Conservation (phyloP, 2,329 filamentous ascomycete species). For the Aspergillus pseudonomiae region DNA sequence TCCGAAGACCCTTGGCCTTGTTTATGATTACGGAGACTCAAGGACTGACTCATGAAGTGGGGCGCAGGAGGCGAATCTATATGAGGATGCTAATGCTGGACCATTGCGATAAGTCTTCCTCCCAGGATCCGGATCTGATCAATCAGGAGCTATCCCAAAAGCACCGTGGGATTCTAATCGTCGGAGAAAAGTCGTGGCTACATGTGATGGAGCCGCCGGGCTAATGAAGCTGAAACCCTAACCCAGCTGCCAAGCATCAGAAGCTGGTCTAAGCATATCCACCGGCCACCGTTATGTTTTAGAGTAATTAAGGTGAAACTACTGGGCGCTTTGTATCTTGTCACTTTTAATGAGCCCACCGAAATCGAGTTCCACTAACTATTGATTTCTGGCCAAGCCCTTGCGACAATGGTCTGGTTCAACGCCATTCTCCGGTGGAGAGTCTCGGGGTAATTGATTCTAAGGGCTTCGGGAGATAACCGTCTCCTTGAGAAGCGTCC, state of each 20-base stretch:
- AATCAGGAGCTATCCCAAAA: neutral
- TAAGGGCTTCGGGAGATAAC: conserved; percentile 1
- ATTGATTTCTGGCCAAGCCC: neutral
- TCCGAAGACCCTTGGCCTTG: conserved; percentile 1
- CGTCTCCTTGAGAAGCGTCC: conserved; percentile 4
- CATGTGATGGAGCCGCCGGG: neutral
- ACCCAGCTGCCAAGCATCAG: conserved; percentile 19
- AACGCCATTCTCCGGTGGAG: conserved; percentile 15
- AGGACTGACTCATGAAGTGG: neutral
- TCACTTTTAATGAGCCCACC: neutral
- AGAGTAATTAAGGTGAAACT: conserved; percentile 27
- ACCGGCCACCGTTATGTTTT: conserved; percentile 18
- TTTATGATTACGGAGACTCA: conserved; percentile 3
- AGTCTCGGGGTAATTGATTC: conserved; percentile 7
- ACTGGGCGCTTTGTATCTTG: conserved; percentile 17
- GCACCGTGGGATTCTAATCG: neutral
- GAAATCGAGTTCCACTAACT: conserved; percentile 1
- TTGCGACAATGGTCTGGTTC: conserved; percentile 1
- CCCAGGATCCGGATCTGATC: neutral
- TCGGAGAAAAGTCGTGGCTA: neutral
- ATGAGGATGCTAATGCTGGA: conserved; percentile 4
- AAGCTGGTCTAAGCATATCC: conserved; percentile 15
- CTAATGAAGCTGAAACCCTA: conserved; percentile 30
- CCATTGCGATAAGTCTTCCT: neutral
- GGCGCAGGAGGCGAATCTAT: neutral